Evolutionary conservation across 2,329 filamentous ascomycete genomes (phyloP).

Genomic region (Aplosporella prunicola): DNA sequence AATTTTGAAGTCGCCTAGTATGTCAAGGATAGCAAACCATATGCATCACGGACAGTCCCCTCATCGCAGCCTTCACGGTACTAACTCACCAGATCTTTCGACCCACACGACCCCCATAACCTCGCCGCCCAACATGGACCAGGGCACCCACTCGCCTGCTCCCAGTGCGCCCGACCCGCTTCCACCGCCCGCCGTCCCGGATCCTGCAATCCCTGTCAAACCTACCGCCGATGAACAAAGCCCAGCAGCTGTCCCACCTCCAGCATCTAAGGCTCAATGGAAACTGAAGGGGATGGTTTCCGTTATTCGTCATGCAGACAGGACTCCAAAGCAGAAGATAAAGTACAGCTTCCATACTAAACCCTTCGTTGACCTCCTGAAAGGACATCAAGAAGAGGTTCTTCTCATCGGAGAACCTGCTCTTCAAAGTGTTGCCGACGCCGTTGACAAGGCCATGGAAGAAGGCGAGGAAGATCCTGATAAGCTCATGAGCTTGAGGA

Average conservation of each 20-base stretch:
- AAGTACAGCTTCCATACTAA: conserved; percentile 98
- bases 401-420: conserved; percentile 87
- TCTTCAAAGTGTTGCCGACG: conserved; percentile 76
- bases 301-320: conserved; percentile 90
- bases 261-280: conserved; percentile 80
- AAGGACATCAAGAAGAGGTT: conserved; percentile 93
- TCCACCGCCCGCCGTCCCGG: conserved; percentile 19
- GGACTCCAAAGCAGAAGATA: conserved; percentile 98
- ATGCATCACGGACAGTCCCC: conserved; percentile 32
- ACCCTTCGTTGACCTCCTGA: conserved; percentile 88
- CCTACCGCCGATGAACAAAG: conserved; percentile 24
- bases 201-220: conserved; percentile 19
- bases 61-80: conserved; percentile 22
- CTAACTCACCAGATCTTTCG: conserved; percentile 38
- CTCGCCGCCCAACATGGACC: conserved; percentile 36
- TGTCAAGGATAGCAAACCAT: conserved; percentile 47
- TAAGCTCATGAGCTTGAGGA: conserved; percentile 78
- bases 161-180: conserved; percentile 20
- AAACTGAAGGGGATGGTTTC: conserved; percentile 96
- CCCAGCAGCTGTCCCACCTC: conserved; percentile 35
- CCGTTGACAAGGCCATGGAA: conserved; percentile 70
- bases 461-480: conserved; percentile 73
- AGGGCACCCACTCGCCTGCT: conserved; percentile 12
- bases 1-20: conserved; percentile 56
- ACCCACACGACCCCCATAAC: conserved; percentile 33